A percentile compares a stretch with the other conserved stretches of the same genome.
These are phyloP conservation scores for Colletotrichum sp. DNA, from an alignment of 2,329 filamentous ascomycete genomes.

Conservation along the genomic window DNA sequence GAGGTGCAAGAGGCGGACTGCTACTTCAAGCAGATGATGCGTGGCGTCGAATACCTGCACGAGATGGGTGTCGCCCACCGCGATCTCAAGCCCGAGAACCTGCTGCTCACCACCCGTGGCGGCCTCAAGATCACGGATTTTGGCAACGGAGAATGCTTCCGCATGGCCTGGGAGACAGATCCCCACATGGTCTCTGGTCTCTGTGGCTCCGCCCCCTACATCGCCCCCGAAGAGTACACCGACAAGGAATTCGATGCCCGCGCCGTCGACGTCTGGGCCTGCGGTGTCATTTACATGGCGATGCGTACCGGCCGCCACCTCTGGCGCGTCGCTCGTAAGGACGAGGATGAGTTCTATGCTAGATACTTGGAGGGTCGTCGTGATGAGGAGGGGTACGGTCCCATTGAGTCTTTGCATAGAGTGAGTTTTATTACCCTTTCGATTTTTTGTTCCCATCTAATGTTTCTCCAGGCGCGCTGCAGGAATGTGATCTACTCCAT, in stretches of 20 bases:
- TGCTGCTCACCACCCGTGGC: constrained; percentile 90
- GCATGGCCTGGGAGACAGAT: constrained; percentile 99
- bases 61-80: constrained; percentile 99
- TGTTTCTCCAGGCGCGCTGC: constrained; percentile 76
- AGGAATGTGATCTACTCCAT: constrained; percentile 99
- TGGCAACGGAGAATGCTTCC: constrained; percentile 98
- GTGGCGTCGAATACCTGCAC: constrained; percentile 98
- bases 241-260: constrained; percentile 96
- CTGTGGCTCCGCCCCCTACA: constrained; percentile 96
- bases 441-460: not conserved
- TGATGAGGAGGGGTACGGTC: constrained; percentile 94
- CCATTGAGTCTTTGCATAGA: constrained; percentile 93
- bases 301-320: constrained; percentile 96
- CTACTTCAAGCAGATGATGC: constrained; percentile 99
- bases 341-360: constrained; percentile 96
- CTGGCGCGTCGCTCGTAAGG: constrained; percentile 96
- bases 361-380: constrained; percentile 91
- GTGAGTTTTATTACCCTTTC: constrained; percentile 60
- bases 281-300: constrained; percentile 99
- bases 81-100: constrained; percentile 95
- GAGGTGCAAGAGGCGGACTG: constrained; percentile 94
- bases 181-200: constrained; percentile 97
- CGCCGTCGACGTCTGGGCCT: constrained; percentile 98
- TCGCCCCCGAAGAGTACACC: constrained; percentile 94
- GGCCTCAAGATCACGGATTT: constrained; percentile 98